Evolutionary conservation across 2,329 filamentous ascomycete genomes (phyloP), one percentile per base, ranked within the genome.

Genomic region (Pseudofabraea citricarpa): DNA sequence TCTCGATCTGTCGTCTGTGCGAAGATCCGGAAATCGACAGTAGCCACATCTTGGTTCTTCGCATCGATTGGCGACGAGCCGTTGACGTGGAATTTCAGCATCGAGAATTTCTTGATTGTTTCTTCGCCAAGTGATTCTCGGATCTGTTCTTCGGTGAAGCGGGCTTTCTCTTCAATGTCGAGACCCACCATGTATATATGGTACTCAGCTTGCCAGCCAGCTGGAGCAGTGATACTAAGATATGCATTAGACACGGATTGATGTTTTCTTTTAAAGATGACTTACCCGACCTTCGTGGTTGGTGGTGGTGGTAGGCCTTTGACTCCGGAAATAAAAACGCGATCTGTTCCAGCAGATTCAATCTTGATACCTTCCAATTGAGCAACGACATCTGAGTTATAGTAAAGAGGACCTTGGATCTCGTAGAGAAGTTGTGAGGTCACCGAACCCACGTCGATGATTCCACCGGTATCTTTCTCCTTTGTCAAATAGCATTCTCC

Each of bases 341-440:
- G 65, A 49, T 78, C 68, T 19, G 58, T 56, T 1, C 66, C 67
- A 5, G 72, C 43, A 46, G 77, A 68, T 45, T 75, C 70, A 50
- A 79, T 74, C 45, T 64, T 68, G 27, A 78, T 60, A n/a, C 69
- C 61, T 36, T 68, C 61, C 12, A 80, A 59, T 12, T 74, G 53
- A 0, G 75, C 75, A 0, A 71, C 76, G 22, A 79, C 75, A 49
- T 79, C 75, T 0, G 69, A 72, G 59, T 79, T 78, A 63, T 68
- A 75, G 54, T 80, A 80, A 65, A 67, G 72, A 0, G 72, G 72
- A 6, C 74, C 74, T 53, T 76, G 73, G 20, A 76, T 73, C 55
- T 77, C 73, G 52, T 76, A 77, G 1, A 78, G 53, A 2, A 77
- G 60, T 47, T 78, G 74, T 1, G 68, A 70, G 0, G 69, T 69